Evolutionary conservation across 1,139 yeast genomes (phyloP), one percentile per base, ranked within the genome.

Genomic region (Blastobotrys persicus): DNA sequence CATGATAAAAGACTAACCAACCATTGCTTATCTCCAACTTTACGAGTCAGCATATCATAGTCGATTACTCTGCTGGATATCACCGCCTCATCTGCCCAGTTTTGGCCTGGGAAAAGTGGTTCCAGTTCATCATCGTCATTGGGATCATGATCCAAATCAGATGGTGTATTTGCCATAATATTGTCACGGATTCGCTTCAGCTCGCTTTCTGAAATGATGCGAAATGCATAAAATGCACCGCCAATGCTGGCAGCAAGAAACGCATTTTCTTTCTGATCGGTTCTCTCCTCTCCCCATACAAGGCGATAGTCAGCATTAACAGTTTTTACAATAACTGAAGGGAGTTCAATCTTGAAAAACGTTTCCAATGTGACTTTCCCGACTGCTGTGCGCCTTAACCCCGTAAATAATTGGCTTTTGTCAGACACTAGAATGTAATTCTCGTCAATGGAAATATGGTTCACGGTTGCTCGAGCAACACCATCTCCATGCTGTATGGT

Each of bases 351-450:
- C 31, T 28, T 31, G 41, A 53, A 51, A n/a, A 26, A 31, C 3
- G 46, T 43, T 4, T 40, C 46, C 17, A 52, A 35, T 9, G 47
- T 44, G 17, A 37, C 31, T 4, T 47, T 35, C 18, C 40, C 38
- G 2, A 32, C 28, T n/a, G 43, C 45, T 3, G 13, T 13, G 18
- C 44, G 35, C 26, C 35, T 32, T 47, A 43, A 45, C 19, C 54
- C 55, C 16, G 49, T 50, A 12, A 52, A 31, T 23, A 39, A 37
- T 40, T 51, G 47, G 20, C 49, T 49, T 42, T 53, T 56, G 33
- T 54, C 58, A 7, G 57, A 47, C 17, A 53, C 51, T 5, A 57
- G 20, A 7, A 49, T 42, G 14, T 55, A 42, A 13, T 42, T 42
- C 7, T 46, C 52, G 18, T 43, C 42, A 13, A 51, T 26, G n/a